These are phyloP conservation scores for Monosporascus sp. DNA, from an alignment of 2,329 filamentous ascomycete genomes.

Conservation along the genomic window DNA sequence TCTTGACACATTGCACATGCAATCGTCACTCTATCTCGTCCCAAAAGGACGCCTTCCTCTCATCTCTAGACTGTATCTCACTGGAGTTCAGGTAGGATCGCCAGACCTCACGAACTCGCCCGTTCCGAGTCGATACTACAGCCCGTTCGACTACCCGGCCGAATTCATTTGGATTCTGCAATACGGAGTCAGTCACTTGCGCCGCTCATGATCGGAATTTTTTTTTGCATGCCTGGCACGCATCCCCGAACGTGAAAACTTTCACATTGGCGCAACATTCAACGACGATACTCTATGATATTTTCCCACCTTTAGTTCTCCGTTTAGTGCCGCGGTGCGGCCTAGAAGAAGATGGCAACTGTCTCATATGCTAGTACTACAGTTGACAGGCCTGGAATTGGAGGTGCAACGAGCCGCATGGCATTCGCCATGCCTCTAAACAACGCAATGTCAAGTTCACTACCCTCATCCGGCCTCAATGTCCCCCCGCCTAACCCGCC, in stretches of 20 bases:
- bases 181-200: neutral
- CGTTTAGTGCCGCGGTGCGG: constrained; percentile 26
- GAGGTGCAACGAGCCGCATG: constrained; percentile 17
- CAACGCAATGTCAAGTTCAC: constrained; percentile 23
- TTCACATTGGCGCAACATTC: constrained; percentile 5
- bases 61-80: no score
- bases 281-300: constrained; percentile 21
- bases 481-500: constrained; percentile 55
- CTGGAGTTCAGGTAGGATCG: no score
- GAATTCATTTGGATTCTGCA: neutral
- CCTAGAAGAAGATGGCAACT: constrained; percentile 26
- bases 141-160: neutral
- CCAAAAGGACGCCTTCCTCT: no score
- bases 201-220: neutral
- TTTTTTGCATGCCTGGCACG: constrained; percentile 11
- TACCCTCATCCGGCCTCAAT: constrained; percentile 29
- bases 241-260: constrained; percentile 10
- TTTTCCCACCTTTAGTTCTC: constrained; percentile 17
- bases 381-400: constrained; percentile 19
- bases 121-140: no score
- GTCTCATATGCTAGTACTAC: constrained; percentile 32
- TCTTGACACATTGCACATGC: neutral
- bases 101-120: no score
- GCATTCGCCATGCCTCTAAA: constrained; percentile 23
- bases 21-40: no score